Percentiles rank a stretch among this genome's conserved stretches.
Conservation (phyloP, 495 filamentous ascomycete species). For the Podospora sp. region DNA sequence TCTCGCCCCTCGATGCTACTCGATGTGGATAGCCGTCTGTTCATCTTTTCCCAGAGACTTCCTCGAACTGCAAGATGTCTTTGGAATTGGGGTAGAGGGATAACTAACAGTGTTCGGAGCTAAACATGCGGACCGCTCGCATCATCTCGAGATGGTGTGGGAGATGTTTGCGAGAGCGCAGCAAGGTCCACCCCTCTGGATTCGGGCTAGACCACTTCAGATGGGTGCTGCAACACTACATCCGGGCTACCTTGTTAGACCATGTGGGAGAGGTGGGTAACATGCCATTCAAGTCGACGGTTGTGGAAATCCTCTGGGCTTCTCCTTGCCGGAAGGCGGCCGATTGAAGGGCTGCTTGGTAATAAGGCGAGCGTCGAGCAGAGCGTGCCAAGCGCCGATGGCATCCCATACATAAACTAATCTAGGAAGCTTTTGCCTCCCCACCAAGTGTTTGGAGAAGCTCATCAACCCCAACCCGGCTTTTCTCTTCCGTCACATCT, state of each 20-base stretch:
- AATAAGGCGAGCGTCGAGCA: slow-evolving; percentile 5
- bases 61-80: background rate
- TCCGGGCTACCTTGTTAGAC: background rate
- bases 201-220: background rate
- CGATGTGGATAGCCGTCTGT: background rate
- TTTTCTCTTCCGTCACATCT: background rate
- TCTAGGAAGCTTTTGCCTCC: background rate
- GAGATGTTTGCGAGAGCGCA: background rate
- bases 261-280: background rate
- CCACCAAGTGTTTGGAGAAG: slow-evolving; percentile 3
- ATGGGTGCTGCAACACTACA: background rate
- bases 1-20: background rate
- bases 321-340: background rate
- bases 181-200: background rate
- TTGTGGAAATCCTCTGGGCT: background rate
- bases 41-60: background rate
- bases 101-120: background rate
- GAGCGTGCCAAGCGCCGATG: slow-evolving; percentile 6
- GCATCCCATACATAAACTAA: background rate
- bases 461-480: slow-evolving; percentile 5
- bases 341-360: slow-evolving; percentile 5
- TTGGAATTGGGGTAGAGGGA: background rate
- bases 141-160: background rate
- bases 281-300: background rate
- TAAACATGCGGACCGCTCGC: background rate